A percentile compares a stretch with the other conserved stretches of the same genome.
Evolutionary conservation across 805 yeast genomes (phyloP).

Genomic region (Danielia oregonensis): DNA sequence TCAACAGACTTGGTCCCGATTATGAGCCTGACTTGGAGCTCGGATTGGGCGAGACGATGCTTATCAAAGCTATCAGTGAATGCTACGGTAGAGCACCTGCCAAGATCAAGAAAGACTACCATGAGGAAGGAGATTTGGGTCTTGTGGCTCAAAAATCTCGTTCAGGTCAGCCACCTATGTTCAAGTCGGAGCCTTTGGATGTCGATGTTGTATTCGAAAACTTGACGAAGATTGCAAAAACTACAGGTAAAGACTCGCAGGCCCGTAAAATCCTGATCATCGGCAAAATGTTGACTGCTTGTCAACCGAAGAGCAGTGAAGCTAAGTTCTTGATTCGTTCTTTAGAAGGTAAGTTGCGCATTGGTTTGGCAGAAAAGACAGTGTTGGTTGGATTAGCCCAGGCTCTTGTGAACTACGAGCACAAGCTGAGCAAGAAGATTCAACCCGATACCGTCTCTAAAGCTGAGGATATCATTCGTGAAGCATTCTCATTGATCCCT

Average conservation of each 20-base stretch:
- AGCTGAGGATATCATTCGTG: slow-evolving; percentile 78
- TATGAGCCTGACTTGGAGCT: slow-evolving; percentile 86
- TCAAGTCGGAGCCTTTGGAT: slow-evolving; percentile 80
- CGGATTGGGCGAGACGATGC: slow-evolving; percentile 87
- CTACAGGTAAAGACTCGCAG: slow-evolving; percentile 82
- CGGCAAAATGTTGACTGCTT: slow-evolving; percentile 79
- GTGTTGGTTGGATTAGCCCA: slow-evolving; percentile 81
- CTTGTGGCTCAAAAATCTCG: slow-evolving; percentile 81
- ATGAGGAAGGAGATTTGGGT: slow-evolving; percentile 86
- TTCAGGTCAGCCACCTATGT: slow-evolving; percentile 86
- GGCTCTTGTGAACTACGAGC: slow-evolving; percentile 67
- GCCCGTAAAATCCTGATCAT: slow-evolving; percentile 71
- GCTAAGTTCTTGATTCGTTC: slow-evolving; percentile 90
- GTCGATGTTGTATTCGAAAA: slow-evolving; percentile 69
- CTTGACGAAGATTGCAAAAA: slow-evolving; percentile 70
- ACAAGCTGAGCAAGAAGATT: slow-evolving; percentile 20
- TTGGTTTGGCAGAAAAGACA: slow-evolving; percentile 91
- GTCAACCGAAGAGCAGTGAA: slow-evolving; percentile 64
- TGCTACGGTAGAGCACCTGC: slow-evolving; percentile 78
- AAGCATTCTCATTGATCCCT: slow-evolving; percentile 86
- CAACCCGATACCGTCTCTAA: slow-evolving; percentile 44
- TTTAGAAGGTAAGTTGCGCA: slow-evolving; percentile 87
- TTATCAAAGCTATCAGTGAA: slow-evolving; percentile 85
- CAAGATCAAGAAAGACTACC: slow-evolving; percentile 71
- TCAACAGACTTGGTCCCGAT: slow-evolving; percentile 91